A percentile compares a stretch with the other conserved stretches of the same genome.
Conservation (phyloP, 1,284 basidiomycete species). For the Trametes polyzona region DNA sequence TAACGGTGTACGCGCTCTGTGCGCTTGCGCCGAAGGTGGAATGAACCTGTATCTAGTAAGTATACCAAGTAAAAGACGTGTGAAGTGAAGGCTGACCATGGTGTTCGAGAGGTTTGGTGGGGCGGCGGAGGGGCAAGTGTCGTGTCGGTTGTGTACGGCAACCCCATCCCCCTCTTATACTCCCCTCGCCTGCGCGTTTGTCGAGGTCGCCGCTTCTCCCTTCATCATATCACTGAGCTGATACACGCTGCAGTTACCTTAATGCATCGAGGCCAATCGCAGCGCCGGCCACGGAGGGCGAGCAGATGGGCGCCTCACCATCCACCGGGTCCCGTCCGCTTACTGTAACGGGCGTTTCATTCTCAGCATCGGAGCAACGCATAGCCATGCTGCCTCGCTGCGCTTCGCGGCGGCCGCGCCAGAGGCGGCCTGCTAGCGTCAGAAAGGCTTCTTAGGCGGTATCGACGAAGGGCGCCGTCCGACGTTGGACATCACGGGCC, state of each 20-base stretch:
- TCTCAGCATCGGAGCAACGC: conserved; percentile 10
- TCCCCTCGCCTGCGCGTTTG: too few relatives aligned
- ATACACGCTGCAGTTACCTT: neutral
- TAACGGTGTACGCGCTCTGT: conserved; percentile 40
- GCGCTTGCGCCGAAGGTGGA: conserved; percentile 20
- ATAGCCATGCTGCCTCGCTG: neutral
- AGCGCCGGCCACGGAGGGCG: neutral
- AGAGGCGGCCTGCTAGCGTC: neutral
- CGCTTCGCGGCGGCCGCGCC: neutral
- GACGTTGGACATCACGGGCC: neutral
- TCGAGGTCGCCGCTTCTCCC: too few relatives aligned
- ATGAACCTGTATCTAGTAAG: conserved; percentile 1
- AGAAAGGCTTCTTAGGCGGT: neutral
- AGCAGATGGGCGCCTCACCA: neutral
- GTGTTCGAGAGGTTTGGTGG: neutral
- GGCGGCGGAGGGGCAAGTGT: neutral
- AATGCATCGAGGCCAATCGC: neutral
- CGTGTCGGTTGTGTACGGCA: neutral
- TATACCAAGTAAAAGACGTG: neutral
- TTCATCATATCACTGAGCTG: neutral
- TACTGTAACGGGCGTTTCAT: conserved; percentile 15
- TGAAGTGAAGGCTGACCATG: neutral
- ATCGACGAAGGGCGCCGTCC: neutral
- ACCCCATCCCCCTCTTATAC: neutral
- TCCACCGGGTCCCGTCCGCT: neutral